Base-by-base conservation (phyloP, 73 alveolate genomes). In the Blepharisma stoltei region DNA sequence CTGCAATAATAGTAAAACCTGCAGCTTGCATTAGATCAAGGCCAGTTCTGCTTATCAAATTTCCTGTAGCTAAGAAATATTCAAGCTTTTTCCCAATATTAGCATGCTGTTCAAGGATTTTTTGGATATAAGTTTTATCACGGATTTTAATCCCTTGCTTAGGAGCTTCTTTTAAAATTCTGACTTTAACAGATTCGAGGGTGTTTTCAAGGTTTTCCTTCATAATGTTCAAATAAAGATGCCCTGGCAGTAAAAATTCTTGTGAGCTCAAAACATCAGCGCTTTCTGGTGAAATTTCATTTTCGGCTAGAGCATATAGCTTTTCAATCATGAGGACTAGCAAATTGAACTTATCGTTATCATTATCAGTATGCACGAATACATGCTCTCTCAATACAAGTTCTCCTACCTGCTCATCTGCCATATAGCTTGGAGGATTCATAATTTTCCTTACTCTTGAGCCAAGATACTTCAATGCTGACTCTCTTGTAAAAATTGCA, bases 21-120 rank as follows among this genome's bases (percentile, higher is more conserved):
- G 89, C 86, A 68, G 95, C 91, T 71, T 94, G 94, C 89, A 83
- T 92, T 67, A 97, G 80, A 87, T 97, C 99, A 44, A 97, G 84
- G 41, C 99, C 99, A 6, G 99, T 94, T 67, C 98, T 55, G 70
- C 99, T 93, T 66, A 89, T 88, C 60, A 97, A 80, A 81, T 95
- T 97, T 7, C 99, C 99, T 5, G 99, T 97, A 6, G 99, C 97
- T 71, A 97, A 83, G 90, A 97, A 97, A 67, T 96, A 88, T 86
- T 95, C 99, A 90, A 96, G 87, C 85, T 95, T 93, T 75, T 96
- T 95, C 14, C 99, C 99, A 37, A 96, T 87, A 20, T 92, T 88
- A 6, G 91, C 92, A 76, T 93, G 80, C 7, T 94, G 86, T 76
- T 93, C 99, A 54, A 96, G 83, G 66, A 92, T 53, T 84, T 95